These are phyloP conservation scores for Gigaspora rosea DNA, from an alignment of 192 early-diverging fungal species.

Conservation along the genomic window DNA sequence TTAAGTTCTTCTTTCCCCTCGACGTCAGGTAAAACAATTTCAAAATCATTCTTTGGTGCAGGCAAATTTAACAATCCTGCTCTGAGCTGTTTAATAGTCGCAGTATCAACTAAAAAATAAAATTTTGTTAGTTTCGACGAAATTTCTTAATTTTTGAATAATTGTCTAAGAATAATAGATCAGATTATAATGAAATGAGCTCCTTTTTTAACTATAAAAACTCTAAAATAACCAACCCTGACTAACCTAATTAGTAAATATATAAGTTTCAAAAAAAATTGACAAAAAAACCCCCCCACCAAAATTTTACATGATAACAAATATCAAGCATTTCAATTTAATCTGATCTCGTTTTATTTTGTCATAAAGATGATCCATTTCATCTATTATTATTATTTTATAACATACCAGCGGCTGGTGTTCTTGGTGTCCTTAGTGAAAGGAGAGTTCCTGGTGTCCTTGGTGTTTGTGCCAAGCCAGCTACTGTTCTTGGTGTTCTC, in stretches of 20 bases:
- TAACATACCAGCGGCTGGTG: conserved; percentile 39
- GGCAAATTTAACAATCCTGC: conserved; percentile 75
- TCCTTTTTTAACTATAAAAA: no score
- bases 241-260: no score
- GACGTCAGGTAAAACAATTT: conserved; percentile 81
- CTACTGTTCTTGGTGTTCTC: conserved; percentile 66
- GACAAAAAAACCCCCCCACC: no score
- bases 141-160: neutral
- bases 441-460: conserved; percentile 43
- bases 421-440: conserved; percentile 26
- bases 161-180: neutral
- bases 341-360: neutral
- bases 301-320: neutral
- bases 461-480: conserved; percentile 37
- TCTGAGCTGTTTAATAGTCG: conserved; percentile 62
- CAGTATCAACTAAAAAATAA: neutral
- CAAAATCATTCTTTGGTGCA: conserved; percentile 90
- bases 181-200: neutral
- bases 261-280: no score
- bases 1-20: conserved; percentile 37
- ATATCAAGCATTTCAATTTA: neutral
- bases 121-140: neutral
- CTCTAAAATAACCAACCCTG: no score
- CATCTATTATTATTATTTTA: neutral
- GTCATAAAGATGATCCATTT: no score